Evolutionary conservation across 148 eudicot genomes (phyloP).

Genomic region (Mesembryanthemum crystallinum): DNA sequence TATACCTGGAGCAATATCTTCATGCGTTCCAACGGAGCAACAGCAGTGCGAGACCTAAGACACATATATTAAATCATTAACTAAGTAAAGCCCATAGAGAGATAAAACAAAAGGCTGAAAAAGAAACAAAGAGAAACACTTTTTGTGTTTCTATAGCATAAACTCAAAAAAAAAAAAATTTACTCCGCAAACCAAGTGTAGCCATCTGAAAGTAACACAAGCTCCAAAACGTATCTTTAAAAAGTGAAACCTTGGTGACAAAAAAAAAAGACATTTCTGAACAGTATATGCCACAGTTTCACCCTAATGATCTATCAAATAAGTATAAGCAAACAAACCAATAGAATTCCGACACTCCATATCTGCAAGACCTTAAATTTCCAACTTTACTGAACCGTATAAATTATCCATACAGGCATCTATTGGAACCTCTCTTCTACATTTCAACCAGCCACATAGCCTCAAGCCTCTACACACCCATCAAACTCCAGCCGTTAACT

Average conservation of each 20-base stretch:
- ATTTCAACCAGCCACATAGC: neutral
- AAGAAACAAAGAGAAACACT: neutral
- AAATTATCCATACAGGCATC: neutral
- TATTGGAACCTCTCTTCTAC: neutral
- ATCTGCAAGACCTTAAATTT: no score
- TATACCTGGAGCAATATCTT: slow-evolving; percentile 78
- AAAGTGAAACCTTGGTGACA: neutral
- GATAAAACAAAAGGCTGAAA: neutral
- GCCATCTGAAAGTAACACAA: neutral
- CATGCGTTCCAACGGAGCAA: slow-evolving; percentile 71
- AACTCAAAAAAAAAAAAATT: neutral
- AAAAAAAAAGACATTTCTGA: neutral
- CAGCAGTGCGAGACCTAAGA: slow-evolving; percentile 78
- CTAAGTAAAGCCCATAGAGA: neutral
- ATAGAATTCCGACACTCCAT: no score
- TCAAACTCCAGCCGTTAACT: no score
- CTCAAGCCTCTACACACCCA: no score
- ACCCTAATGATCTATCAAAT: no score
- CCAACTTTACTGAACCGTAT: neutral
- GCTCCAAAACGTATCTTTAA: neutral
- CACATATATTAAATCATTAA: neutral
- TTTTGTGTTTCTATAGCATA: neutral
- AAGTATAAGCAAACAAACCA: no score
- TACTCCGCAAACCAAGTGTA: neutral
- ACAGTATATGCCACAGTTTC: neutral